A percentile compares a stretch with the other conserved stretches of the same genome.
These are phyloP conservation scores for Gracilaria gracilis DNA, from an alignment of 23 red algal species.

Conservation along the genomic window DNA sequence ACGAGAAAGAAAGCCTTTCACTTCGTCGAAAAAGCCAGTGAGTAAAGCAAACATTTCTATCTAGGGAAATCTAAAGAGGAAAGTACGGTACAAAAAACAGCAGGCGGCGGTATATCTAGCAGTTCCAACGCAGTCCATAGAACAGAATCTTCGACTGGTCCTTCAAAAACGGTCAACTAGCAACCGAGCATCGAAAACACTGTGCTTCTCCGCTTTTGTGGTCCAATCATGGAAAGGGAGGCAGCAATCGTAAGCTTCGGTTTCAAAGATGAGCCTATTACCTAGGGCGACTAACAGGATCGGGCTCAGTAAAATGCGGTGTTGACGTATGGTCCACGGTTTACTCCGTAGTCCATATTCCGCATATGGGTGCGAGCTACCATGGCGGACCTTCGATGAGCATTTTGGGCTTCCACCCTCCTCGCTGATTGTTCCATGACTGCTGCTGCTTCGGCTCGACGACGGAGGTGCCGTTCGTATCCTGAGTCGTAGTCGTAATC, in stretches of 20 bases:
- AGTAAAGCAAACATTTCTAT: neutral
- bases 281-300: neutral
- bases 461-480: slow-evolving; percentile 28
- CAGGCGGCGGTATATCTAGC: slow-evolving; percentile 5
- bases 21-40: neutral
- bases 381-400: slow-evolving; percentile 25
- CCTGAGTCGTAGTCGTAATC: slow-evolving; percentile 27
- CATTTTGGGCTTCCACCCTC: slow-evolving; percentile 15
- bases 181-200: neutral
- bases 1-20: slow-evolving; percentile 1
- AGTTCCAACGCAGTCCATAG: too few relatives aligned
- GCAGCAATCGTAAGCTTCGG: neutral
- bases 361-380: slow-evolving; percentile 6
- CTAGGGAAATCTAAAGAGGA: neutral
- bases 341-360: slow-evolving; percentile 12
- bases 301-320: neutral
- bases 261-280: too few relatives aligned
- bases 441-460: slow-evolving; percentile 19
- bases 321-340: neutral
- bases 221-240: neutral
- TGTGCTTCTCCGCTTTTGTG: neutral
- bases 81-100: neutral
- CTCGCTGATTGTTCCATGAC: slow-evolving; percentile 33
- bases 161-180: neutral
- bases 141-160: neutral